Conservation (phyloP, 2,329 filamentous ascomycete species). For the Plenodomus biglobosus region DNA sequence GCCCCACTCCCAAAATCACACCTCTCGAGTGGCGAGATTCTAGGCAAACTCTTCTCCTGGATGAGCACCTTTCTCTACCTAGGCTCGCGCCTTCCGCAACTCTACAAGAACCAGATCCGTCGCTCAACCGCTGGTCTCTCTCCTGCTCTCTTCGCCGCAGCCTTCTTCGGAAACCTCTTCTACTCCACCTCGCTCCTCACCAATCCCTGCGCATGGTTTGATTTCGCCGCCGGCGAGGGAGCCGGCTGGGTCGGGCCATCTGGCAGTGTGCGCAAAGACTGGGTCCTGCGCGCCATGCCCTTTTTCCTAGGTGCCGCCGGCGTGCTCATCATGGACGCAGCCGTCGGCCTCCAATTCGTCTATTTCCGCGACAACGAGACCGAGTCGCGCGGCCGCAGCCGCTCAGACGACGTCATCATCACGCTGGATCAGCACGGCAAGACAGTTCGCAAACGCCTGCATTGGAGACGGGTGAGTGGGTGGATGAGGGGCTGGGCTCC, state of each 20-base stretch:
- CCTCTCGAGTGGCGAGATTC: conserved; percentile 24
- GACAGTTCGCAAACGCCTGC: conserved; percentile 44
- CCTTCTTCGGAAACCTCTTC: conserved; percentile 68
- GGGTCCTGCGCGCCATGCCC: conserved; percentile 60
- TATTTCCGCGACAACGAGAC: conserved; percentile 54
- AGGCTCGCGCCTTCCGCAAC: conserved; percentile 54
- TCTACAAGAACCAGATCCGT: conserved; percentile 65
- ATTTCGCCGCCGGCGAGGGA: conserved; percentile 57
- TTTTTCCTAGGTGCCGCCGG: conserved; percentile 69
- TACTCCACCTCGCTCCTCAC: conserved; percentile 64
- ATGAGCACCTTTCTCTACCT: conserved; percentile 48
- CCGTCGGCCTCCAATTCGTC: conserved; percentile 64
- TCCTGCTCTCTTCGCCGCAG: conserved; percentile 64
- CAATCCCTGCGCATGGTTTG: conserved; percentile 64
- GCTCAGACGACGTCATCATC: conserved; percentile 51
- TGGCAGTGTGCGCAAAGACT: conserved; percentile 58
- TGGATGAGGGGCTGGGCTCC: conserved; percentile 70
- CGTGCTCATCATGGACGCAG: conserved; percentile 63
- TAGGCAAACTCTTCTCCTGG: conserved; percentile 50
- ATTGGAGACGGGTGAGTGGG: conserved; percentile 61
- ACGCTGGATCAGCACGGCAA: conserved; percentile 45
- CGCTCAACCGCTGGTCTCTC: conserved; percentile 66
- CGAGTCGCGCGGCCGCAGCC: conserved; percentile 13
- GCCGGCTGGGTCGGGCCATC: conserved; percentile 60
- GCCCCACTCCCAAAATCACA: conserved; percentile 13